These are phyloP conservation scores for Pythium apleroticum DNA, from an alignment of 352 stramenopile species.

Conservation along the genomic window DNA sequence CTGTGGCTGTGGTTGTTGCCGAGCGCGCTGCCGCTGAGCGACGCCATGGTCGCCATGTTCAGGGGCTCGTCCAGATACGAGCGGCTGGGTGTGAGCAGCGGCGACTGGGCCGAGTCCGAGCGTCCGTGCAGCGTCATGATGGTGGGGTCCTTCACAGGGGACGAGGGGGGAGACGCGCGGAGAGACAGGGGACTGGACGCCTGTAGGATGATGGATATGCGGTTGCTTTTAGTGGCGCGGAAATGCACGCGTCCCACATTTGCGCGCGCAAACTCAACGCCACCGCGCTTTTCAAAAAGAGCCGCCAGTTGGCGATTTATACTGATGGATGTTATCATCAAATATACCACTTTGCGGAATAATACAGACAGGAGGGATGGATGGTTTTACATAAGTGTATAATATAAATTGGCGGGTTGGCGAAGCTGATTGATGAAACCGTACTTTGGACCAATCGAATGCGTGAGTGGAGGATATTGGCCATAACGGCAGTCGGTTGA, in stretches of 20 bases:
- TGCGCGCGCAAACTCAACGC: slow-evolving; percentile 8
- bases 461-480: background rate
- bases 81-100: slow-evolving; percentile 11
- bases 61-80: slow-evolving; percentile 4
- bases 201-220: background rate
- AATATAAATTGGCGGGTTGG: background rate
- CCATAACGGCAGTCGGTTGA: no score
- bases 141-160: background rate
- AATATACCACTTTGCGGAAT: slow-evolving; percentile 5
- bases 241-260: slow-evolving; percentile 18
- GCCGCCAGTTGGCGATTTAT: slow-evolving; percentile 10
- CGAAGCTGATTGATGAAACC: background rate
- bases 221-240: slow-evolving; percentile 2
- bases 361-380: background rate
- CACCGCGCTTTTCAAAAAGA: slow-evolving; percentile 23
- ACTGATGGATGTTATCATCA: background rate
- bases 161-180: slow-evolving; percentile 2
- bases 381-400: background rate
- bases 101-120: slow-evolving; percentile 9
- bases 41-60: slow-evolving; percentile 6
- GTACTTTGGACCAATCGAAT: background rate
- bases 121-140: slow-evolving; percentile 17
- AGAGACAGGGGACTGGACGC: background rate
- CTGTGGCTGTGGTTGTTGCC: background rate
- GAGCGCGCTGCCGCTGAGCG: background rate